These are phyloP conservation scores for Boletales sp. DNA, from an alignment of 768 basidiomycete genomes.

Conservation along the genomic window DNA sequence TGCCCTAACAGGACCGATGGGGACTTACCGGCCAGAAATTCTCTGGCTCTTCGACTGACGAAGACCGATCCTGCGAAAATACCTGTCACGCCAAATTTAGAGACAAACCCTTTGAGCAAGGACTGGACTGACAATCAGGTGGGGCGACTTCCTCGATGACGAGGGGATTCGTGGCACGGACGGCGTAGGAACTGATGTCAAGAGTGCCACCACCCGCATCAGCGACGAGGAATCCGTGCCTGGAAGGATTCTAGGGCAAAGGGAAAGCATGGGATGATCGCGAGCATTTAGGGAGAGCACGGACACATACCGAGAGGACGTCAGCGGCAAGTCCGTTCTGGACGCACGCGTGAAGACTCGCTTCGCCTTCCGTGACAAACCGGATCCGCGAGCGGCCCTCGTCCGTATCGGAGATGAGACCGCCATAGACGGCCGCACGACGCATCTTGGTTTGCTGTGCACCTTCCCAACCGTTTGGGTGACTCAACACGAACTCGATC, in stretches of 20 bases:
- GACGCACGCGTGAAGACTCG: conserved; percentile 78
- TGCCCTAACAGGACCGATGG: neutral
- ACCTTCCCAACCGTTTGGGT: conserved; percentile 82
- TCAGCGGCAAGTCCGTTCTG: conserved; percentile 74
- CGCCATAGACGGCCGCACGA: conserved; percentile 65
- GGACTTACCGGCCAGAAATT: conserved; percentile 61
- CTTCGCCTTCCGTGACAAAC: conserved; percentile 83
- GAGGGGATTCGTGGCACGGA: conserved; percentile 63
- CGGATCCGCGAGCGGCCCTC: conserved; percentile 69
- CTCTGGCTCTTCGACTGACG: conserved; percentile 69
- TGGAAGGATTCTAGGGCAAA: conserved; percentile 57
- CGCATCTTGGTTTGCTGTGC: conserved; percentile 76
- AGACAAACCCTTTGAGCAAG: neutral
- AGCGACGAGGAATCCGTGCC: conserved; percentile 73
- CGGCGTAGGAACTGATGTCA: conserved; percentile 78
- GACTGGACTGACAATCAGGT: conserved; percentile 59
- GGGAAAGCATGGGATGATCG: conserved; percentile 2
- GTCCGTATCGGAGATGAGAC: conserved; percentile 71
- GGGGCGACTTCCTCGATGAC: conserved; percentile 82
- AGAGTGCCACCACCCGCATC: conserved; percentile 82
- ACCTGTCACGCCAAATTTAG: conserved; percentile 38
- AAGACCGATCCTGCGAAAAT: conserved; percentile 83
- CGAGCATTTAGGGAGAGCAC: neutral
- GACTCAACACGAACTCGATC: conserved; percentile 72
- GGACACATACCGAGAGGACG: conserved; percentile 58